Percentiles rank a stretch among this genome's conserved stretches.
These are phyloP conservation scores for Teratosphaeriaceae sp. DNA, from an alignment of 2,329 filamentous ascomycete species.

Conservation along the genomic window DNA sequence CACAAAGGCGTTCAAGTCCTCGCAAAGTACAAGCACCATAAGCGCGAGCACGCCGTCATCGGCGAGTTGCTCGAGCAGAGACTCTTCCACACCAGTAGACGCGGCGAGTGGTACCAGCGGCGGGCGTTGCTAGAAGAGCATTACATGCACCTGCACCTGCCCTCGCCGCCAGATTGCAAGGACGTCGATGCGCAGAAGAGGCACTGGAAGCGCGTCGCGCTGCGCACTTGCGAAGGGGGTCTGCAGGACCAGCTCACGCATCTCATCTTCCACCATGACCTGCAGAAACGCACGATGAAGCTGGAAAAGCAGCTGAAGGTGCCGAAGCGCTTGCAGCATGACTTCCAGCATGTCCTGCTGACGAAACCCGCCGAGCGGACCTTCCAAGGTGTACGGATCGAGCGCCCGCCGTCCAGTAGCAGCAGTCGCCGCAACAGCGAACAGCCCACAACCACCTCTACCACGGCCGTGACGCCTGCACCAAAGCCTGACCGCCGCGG, in stretches of 20 bases:
- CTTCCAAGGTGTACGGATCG: constrained; percentile 71
- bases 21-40: constrained; percentile 74
- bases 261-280: constrained; percentile 85
- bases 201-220: constrained; percentile 71
- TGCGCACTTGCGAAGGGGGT: constrained; percentile 75
- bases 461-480: constrained; percentile 29
- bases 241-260: constrained; percentile 86
- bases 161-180: constrained; percentile 36
- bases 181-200: constrained; percentile 62
- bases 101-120: constrained; percentile 92
- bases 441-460: constrained; percentile 36
- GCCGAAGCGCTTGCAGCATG: constrained; percentile 79
- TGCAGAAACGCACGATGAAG: constrained; percentile 90
- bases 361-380: constrained; percentile 67
- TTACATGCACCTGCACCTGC: constrained; percentile 68
- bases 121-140: constrained; percentile 92
- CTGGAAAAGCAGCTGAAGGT: constrained; percentile 79
- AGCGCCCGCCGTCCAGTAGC: constrained; percentile 16
- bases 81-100: constrained; percentile 76
- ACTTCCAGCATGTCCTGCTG: constrained; percentile 81
- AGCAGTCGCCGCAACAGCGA: constrained; percentile 24
- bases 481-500: constrained; percentile 33
- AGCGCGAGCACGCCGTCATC: constrained; percentile 67
- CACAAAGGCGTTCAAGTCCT: constrained; percentile 79
- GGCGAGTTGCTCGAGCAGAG: constrained; percentile 69